Percentiles rank a stretch among this genome's conserved stretches.
phyloP scores from a whole-genome alignment of 1,284 basidiomycete genomes.

The Gymnopus androsaceus region DNA sequence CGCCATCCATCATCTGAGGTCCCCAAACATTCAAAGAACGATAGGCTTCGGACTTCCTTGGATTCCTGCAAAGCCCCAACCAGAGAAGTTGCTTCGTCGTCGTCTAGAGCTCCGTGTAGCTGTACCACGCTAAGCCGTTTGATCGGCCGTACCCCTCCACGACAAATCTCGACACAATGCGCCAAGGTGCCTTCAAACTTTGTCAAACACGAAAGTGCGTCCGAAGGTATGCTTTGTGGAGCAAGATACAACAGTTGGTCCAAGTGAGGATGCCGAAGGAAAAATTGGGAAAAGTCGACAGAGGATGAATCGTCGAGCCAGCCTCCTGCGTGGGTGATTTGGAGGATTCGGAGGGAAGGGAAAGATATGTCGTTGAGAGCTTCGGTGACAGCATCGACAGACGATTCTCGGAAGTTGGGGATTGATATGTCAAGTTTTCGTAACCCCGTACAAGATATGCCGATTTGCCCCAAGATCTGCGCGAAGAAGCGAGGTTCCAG shows the following conservation, averaged over 20 bases:
- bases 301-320: neutral
- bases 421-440: neutral
- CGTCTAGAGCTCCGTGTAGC: neutral
- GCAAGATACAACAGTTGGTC: neutral
- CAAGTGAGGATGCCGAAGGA: neutral
- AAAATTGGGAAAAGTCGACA: neutral
- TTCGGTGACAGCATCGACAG: neutral
- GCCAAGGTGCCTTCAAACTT: neutral
- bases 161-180: neutral
- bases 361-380: neutral
- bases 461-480: neutral
- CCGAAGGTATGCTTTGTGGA: neutral
- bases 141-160: neutral
- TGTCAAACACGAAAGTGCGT: neutral
- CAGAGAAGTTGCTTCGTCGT: neutral
- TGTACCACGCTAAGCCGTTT: neutral
- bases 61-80: neutral
- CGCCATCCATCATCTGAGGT: neutral
- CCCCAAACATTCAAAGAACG: neutral
- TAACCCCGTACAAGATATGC: neutral
- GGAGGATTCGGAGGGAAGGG: neutral
- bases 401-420: neutral
- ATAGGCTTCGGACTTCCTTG: neutral
- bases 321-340: neutral
- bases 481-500: neutral